Evolutionary conservation across 2,329 filamentous ascomycete species (phyloP).

Genomic region (Aspergillus japonicus): DNA sequence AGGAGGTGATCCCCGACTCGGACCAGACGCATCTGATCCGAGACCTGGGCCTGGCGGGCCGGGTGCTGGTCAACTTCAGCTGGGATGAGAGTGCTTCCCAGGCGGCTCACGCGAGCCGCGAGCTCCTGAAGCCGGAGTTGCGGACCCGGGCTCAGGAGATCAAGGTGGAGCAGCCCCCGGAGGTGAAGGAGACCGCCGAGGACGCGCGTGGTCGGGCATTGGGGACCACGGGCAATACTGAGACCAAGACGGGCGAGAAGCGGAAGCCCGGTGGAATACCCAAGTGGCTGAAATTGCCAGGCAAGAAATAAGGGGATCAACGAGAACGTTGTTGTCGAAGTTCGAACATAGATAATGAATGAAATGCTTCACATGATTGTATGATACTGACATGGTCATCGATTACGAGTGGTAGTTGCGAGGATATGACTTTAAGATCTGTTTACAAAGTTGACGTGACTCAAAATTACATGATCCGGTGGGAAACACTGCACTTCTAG

Average conservation of each 20-base stretch:
- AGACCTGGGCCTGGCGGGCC: constrained; percentile 67
- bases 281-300: constrained; percentile 70
- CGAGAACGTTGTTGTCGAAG: neutral
- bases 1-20: constrained; percentile 44
- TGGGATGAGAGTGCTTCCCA: constrained; percentile 67
- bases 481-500: no score
- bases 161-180: constrained; percentile 44
- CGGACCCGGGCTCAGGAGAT: constrained; percentile 65
- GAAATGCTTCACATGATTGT: neutral
- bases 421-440: no score
- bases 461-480: no score
- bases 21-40: constrained; percentile 60
- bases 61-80: constrained; percentile 71
- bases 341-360: neutral
- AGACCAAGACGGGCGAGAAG: constrained; percentile 29
- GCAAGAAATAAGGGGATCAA: constrained; percentile 62
- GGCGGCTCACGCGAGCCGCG: constrained; percentile 50
- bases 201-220: constrained; percentile 43
- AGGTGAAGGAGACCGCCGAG: constrained; percentile 55
- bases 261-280: constrained; percentile 50
- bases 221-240: constrained; percentile 15
- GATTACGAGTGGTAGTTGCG: neutral
- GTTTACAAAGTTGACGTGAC: no score
- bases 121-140: constrained; percentile 62
- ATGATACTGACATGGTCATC: neutral